phyloP scores from a whole-genome alignment of 2,329 filamentous ascomycete species.

The Fusarium fujikuroi region DNA sequence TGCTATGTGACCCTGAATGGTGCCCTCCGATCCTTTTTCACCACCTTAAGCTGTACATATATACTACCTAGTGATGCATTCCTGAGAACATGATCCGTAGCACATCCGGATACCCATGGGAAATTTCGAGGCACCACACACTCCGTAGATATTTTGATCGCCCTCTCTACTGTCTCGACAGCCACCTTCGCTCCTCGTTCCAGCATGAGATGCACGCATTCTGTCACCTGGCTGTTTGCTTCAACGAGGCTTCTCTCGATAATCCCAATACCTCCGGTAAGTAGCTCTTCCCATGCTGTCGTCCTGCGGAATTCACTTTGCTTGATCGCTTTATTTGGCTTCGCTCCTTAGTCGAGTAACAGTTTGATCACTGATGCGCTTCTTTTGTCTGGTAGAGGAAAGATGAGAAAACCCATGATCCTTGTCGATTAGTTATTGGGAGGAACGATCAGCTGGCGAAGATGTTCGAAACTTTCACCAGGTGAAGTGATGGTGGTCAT shows the following conservation, averaged over 20 bases:
- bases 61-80: fast-evolving
- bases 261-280: neutral
- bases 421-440: too few species aligned
- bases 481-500: too few species aligned
- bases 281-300: neutral
- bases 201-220: slow-evolving; percentile 3
- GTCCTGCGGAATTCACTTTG: fast-evolving
- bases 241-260: fast-evolving
- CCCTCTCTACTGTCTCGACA: neutral
- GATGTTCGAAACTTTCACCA: too few species aligned
- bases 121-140: fast-evolving
- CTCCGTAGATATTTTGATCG: neutral
- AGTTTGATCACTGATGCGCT: neutral
- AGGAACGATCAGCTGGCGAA: too few species aligned
- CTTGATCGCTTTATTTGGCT: neutral
- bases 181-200: neutral
- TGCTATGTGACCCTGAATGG: fast-evolving
- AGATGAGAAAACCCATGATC: too few species aligned
- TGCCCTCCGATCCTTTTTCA: neutral
- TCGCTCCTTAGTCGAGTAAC: neutral
- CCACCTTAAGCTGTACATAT: neutral
- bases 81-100: fast-evolving
- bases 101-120: fast-evolving
- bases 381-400: fast-evolving
- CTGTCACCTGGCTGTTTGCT: neutral